Percentiles rank a stretch among this genome's conserved stretches.
Conservation (phyloP, 225 moss, liverwort and hornwort species). For the Anthoceros angustus region DNA sequence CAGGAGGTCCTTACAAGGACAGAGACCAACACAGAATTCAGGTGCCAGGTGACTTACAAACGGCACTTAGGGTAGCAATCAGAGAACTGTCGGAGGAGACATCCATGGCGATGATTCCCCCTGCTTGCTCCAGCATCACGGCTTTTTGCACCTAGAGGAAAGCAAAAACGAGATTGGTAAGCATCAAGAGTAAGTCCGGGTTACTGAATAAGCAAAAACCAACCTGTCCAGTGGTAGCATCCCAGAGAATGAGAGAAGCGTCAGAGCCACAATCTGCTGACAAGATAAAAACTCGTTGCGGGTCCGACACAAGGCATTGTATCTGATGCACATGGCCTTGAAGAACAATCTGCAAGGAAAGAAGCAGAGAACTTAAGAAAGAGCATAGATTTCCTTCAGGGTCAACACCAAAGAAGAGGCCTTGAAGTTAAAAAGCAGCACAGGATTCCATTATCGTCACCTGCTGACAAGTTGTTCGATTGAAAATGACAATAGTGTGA, state of each 20-base stretch:
- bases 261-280: slow-evolving; percentile 39
- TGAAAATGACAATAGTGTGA: slow-evolving; percentile 23
- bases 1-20: background rate
- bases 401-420: background rate
- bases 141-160: background rate
- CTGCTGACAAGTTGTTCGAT: slow-evolving; percentile 25
- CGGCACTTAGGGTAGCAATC: background rate
- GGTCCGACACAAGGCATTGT: slow-evolving; percentile 28
- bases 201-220: background rate
- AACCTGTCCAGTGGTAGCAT: slow-evolving; percentile 29
- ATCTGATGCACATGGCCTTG: slow-evolving; percentile 46
- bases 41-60: background rate
- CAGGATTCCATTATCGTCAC: slow-evolving; percentile 3
- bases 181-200: background rate
- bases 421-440: background rate
- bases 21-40: background rate
- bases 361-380: no score
- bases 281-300: slow-evolving; percentile 21
- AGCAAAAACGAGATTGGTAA: background rate
- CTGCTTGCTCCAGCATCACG: background rate
- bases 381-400: background rate
- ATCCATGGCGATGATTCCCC: background rate
- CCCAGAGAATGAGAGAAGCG: slow-evolving; percentile 43
- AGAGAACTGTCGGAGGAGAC: background rate
- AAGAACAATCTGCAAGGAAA: slow-evolving; percentile 19